Evolutionary conservation across 805 yeast species (phyloP).

Genomic region (Ogataea zsoltii): DNA sequence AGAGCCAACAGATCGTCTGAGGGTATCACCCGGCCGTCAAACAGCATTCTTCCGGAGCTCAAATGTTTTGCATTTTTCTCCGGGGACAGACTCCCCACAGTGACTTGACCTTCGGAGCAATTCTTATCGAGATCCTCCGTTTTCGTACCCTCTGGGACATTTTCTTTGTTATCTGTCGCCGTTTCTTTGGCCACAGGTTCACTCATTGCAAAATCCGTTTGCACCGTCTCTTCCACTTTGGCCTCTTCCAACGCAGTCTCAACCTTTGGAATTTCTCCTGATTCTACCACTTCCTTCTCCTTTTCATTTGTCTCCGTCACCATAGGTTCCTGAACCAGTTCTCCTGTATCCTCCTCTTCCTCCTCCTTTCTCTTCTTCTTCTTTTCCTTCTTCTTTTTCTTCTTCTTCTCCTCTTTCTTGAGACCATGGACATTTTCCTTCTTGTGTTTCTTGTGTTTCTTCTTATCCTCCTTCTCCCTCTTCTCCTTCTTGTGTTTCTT

Average conservation of each 20-base stretch:
- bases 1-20: slow-evolving; percentile 25
- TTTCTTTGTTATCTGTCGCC: no score
- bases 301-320: slow-evolving; percentile 1
- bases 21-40: slow-evolving; percentile 16
- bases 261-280: neutral
- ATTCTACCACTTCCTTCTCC: neutral
- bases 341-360: slow-evolving; percentile 2
- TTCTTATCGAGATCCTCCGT: no score
- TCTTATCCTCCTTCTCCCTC: slow-evolving; percentile 1
- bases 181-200: no score
- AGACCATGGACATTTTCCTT: slow-evolving; percentile 13
- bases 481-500: slow-evolving; percentile 6
- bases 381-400: slow-evolving; percentile 18
- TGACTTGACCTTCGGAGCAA: no score
- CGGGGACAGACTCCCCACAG: no score
- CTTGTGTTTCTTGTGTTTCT: slow-evolving; percentile 15
- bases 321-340: no score
- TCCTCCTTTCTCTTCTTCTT: slow-evolving; percentile 25
- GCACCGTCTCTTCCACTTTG: slow-evolving; percentile 3
- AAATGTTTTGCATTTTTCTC: neutral
- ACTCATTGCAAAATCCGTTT: slow-evolving; percentile 5
- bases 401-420: neutral
- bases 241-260: neutral
- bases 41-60: neutral
- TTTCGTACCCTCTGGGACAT: no score